Base-by-base conservation (phyloP, 805 yeast genomes). In the Hemisphaericaspora nanyangensis region DNA sequence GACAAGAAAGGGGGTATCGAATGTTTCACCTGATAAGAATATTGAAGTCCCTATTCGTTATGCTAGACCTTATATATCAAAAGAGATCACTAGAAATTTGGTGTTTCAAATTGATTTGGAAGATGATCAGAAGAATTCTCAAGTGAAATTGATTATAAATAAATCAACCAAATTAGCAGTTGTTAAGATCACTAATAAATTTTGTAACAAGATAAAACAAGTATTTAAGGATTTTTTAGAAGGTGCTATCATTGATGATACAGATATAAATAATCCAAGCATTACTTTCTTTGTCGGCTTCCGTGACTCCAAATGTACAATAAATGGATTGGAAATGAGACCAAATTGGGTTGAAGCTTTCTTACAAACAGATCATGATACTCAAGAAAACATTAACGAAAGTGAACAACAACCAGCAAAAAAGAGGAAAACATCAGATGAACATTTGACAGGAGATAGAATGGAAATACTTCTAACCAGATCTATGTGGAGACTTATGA, bases 401-500 rank as follows among this genome's bases (percentile, higher is more conserved):
- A 39, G 34, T 1, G 47, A 39, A 25, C 35, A 31, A 13, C 32
- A 24, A 19, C 31, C 7, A 27, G 19, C 24, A 31, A 22, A 13
- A 39, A 26, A 17, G 38, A 29, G 13, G 29, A 27, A 7, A 51
- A 46, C 31, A 49, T 46, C 32, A 35, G 50, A 38, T 2, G 41
- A 40, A 17, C 34, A 26, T 6, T 26, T 46, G 7, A 33, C 34
- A 26, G 72, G 72, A 4, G 72, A 67, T 30, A 54, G 68, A 3
- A 61, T 75, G n/a, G 73, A 70, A 39, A 58, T 76, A 32, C 63
- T 61, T 37, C 30, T 77, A 6, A 43, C 59, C 11, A 63, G 60
- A 42, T 67, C 77, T 2, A 65, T 70, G 41, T 76, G 78, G 78
- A 55, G 61, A 17, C 35, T 63, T 25, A 37, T 52, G 16, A 46